Conservation (phyloP, 2,329 filamentous ascomycete species). For the Trichoderma koningiopsis region DNA sequence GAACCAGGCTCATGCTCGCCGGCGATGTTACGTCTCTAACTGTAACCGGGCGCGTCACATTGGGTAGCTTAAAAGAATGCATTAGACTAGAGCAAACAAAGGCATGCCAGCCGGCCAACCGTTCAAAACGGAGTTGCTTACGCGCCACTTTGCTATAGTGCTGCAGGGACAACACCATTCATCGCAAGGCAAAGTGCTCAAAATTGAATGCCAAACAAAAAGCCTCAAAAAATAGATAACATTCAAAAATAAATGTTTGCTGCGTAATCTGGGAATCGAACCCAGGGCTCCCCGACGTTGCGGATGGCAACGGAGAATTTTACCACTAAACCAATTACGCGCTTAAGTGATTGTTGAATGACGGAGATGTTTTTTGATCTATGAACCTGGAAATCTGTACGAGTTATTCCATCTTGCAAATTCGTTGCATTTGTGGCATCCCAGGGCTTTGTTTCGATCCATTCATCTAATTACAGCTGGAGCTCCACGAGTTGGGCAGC, state of each 20-base stretch:
- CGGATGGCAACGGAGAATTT: slow-evolving; percentile 28
- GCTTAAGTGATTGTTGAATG: neutral
- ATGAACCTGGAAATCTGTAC: neutral
- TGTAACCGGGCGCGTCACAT: neutral
- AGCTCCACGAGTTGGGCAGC: neutral
- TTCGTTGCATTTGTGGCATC: no score
- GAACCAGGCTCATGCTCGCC: neutral
- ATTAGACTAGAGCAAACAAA: neutral
- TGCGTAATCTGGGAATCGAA: slow-evolving; percentile 28
- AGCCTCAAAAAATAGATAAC: slow-evolving; percentile 7
- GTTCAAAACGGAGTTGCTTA: neutral
- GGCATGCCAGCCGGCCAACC: neutral
- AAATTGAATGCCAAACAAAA: neutral
- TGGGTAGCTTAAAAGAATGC: neutral
- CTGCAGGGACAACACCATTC: neutral
- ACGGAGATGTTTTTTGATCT: rapidly evolving
- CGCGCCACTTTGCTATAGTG: neutral
- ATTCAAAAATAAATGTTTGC: slow-evolving; percentile 8
- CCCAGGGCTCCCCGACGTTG: slow-evolving; percentile 28
- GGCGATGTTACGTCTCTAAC: neutral
- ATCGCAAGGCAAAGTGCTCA: neutral
- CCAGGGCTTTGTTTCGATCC: neutral
- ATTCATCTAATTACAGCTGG: neutral
- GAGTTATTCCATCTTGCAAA: neutral
- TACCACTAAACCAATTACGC: slow-evolving; percentile 28